Conservation (phyloP, 208 protist genomes). For the Vickermania spadyakhi region DNA sequence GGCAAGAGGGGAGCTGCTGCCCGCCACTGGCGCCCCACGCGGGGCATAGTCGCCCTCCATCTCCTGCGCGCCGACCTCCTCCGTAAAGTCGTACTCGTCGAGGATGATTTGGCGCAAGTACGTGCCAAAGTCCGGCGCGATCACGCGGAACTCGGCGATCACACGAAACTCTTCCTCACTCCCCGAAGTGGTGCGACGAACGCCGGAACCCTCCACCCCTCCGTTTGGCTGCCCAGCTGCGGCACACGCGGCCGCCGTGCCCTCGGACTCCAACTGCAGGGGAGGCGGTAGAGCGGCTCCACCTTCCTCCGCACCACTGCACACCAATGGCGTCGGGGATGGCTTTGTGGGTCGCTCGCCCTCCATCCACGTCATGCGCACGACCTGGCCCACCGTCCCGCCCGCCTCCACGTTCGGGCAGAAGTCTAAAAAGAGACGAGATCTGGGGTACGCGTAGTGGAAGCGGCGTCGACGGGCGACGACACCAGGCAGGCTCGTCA, state of each 20-base stretch:
- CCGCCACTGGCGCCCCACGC: too few species aligned
- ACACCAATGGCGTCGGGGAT: too few species aligned
- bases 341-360: not conserved
- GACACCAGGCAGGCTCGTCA: not conserved
- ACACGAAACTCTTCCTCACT: not conserved
- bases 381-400: constrained; percentile 1
- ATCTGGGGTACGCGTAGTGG: not conserved
- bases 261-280: not conserved
- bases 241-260: too few species aligned
- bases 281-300: too few species aligned
- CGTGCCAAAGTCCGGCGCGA: constrained; percentile 40
- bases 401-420: not conserved
- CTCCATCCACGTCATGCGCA: not conserved
- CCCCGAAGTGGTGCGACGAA: too few species aligned
- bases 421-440: not conserved
- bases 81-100: constrained; percentile 53
- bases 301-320: too few species aligned
- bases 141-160: constrained; percentile 10
- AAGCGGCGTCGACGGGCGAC: too few species aligned
- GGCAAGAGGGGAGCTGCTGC: too few species aligned
- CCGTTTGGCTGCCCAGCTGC: too few species aligned
- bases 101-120: constrained; percentile 45
- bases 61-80: constrained; percentile 27
- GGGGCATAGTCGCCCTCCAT: too few species aligned
- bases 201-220: too few species aligned